A percentile compares a stretch with the other conserved stretches of the same genome.
These are phyloP conservation scores for Umbellularia californica DNA, from an alignment of 164 flowering plant species.

Conservation along the genomic window DNA sequence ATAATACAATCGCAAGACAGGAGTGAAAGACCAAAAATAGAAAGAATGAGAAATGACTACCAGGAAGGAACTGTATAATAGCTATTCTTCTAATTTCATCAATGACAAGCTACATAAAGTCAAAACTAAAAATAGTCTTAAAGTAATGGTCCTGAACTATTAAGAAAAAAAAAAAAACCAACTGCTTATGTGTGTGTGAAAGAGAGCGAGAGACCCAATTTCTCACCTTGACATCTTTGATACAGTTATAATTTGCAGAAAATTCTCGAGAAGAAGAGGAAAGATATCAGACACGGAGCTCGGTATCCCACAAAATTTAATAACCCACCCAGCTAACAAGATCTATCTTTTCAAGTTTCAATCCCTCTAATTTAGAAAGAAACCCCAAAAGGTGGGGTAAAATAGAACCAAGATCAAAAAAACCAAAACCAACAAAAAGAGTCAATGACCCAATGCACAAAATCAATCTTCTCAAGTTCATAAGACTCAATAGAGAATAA, in stretches of 20 bases:
- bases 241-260: neutral
- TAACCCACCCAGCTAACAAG: neutral
- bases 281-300: neutral
- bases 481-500: neutral
- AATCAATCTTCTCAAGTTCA: neutral
- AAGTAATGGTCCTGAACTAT: neutral
- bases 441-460: conserved; percentile 5
- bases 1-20: neutral
- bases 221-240: neutral
- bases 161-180: no score
- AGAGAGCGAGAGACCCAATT: neutral
- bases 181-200: neutral
- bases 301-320: neutral
- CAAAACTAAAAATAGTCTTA: neutral
- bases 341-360: neutral
- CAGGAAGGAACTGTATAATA: neutral
- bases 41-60: conserved; percentile 1
- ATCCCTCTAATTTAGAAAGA: neutral
- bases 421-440: neutral
- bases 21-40: neutral
- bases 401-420: neutral
- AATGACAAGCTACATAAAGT: neutral
- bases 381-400: neutral
- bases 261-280: neutral
- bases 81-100: neutral